phyloP scores from a whole-genome alignment of 306 rosid species.

The Urtica urens region DNA sequence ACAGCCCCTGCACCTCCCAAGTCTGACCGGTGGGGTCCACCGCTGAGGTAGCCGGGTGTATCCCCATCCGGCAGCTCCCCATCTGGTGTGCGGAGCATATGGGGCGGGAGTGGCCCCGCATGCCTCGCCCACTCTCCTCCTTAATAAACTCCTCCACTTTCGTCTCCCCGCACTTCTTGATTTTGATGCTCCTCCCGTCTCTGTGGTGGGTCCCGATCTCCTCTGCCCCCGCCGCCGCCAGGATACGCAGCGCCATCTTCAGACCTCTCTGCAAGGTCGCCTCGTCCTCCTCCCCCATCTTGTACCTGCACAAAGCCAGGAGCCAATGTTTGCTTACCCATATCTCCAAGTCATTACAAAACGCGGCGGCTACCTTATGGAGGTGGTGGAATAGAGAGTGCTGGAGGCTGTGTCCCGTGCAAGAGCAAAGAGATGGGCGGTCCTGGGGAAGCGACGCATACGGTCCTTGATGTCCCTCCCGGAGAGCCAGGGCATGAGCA shows the following conservation, averaged over 20 bases:
- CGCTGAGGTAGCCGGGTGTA: constrained; percentile 33
- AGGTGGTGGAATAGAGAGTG: constrained; percentile 20
- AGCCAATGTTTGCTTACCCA: too few relatives aligned
- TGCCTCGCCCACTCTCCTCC: constrained; percentile 58
- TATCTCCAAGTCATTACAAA: too few relatives aligned
- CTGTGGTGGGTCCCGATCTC: constrained; percentile 72
- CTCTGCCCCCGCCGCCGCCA: constrained; percentile 83
- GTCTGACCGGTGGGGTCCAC: constrained; percentile 65
- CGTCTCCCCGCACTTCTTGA: constrained; percentile 31
- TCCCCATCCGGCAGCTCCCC: constrained; percentile 84
- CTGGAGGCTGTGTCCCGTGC: constrained; percentile 77
- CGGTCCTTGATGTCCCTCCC: constrained; percentile 45
- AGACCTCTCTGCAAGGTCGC: constrained; percentile 42
- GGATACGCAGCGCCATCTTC: constrained; percentile 52
- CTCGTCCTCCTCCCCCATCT: constrained; percentile 35
- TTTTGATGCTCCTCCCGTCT: constrained; percentile 42
- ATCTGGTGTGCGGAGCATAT: constrained; percentile 78
- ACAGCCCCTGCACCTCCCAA: constrained; percentile 75
- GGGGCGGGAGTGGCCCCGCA: constrained; percentile 35
- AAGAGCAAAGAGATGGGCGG: constrained; percentile 69
- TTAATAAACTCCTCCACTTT: constrained; percentile 62
- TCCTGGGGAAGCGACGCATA: constrained; percentile 56
- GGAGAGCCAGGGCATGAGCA: constrained; percentile 72
- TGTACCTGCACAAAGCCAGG: too few relatives aligned
- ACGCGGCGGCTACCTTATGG: too few relatives aligned